Base-by-base conservation (phyloP, 768 basidiomycete species). In the Leccinum barrowsii region DNA sequence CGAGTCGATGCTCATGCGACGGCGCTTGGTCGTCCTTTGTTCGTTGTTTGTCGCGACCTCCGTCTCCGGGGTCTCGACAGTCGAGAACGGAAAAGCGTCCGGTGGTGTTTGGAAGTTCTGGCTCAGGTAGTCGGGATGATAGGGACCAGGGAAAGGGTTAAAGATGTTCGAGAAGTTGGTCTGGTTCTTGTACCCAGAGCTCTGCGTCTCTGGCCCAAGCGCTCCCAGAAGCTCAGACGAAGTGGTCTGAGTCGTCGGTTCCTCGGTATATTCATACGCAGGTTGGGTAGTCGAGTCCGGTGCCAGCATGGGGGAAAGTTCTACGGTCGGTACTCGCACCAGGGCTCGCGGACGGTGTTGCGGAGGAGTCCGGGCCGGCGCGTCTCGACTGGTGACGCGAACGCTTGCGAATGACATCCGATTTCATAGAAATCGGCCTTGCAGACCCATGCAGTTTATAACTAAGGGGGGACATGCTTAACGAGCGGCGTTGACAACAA, bases 401-500 rank as follows among this genome's bases (percentile, higher is more conserved):
- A 42, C 92, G 86, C 69, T 93, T 93, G 60, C 91, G 88, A 63
- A 94, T 91, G 35, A 92, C 85, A 62, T 94, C 92, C 4, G 90
- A 92, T 70, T 93, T 93, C 91, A 94, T 93, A 7, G 89, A 90
- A 60, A 92, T 90, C 2, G 92, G 92, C 24, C 92, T 85, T 2
- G 88, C 85, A 19, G 90, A 86, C 17, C 92, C 91, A 70, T 93
- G 90, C 2, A 93, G 76, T 71, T 93, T 93, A 75, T 90, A 90
- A 67, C 82, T 83, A 54, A 24, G 40, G 57, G 34, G 48, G 21
- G 56, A 44, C 55, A 12, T 54, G 35, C 2, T 71, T 3, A 65
- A 60, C 19, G 1, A 52, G 63, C 58, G 40, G 35, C 24, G 37
- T 1, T 40, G 1, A 35, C 7, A 50, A 54, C 17, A 42, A 48